Evolutionary conservation across 805 yeast genomes (phyloP).

Genomic region (Kodamaea sagamina): DNA sequence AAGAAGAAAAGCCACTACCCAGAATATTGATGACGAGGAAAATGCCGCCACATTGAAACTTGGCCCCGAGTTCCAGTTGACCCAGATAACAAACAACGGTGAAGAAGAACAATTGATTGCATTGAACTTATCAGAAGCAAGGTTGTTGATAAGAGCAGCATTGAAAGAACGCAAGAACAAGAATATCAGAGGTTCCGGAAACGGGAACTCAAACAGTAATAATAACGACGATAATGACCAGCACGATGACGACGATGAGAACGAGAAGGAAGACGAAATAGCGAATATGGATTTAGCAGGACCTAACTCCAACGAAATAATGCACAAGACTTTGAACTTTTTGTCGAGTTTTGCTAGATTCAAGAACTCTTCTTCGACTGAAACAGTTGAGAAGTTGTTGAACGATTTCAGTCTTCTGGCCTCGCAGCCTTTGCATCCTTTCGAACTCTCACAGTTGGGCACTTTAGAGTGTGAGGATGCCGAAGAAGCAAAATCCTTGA

Average conservation of each 20-base stretch:
- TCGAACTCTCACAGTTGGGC: conserved; percentile 90
- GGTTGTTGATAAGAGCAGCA: conserved; percentile 88
- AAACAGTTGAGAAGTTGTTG: conserved; percentile 87
- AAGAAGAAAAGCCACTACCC: conserved; percentile 62
- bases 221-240: conserved; percentile 19
- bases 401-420: conserved; percentile 62
- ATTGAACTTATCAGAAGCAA: conserved; percentile 83
- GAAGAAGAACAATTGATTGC: conserved; percentile 76
- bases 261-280: conserved; percentile 47
- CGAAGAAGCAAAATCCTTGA: conserved; percentile 92
- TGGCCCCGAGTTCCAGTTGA: conserved; percentile 89
- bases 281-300: conserved; percentile 54
- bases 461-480: conserved; percentile 94
- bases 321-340: conserved; percentile 89
- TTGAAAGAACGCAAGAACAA: conserved; percentile 59
- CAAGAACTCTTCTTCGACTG: conserved; percentile 87
- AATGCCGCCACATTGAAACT: conserved; percentile 84
- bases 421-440: conserved; percentile 73
- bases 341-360: conserved; percentile 84
- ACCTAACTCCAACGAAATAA: conserved; percentile 80
- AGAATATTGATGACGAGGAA: conserved; percentile 81
- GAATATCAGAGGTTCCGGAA: conserved; percentile 36
- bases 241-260: conserved; percentile 37
- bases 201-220: conserved; percentile 1
- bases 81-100: conserved; percentile 81